Base-by-base conservation (phyloP, 1,284 basidiomycete species). In the Malassezia arunalokei region DNA sequence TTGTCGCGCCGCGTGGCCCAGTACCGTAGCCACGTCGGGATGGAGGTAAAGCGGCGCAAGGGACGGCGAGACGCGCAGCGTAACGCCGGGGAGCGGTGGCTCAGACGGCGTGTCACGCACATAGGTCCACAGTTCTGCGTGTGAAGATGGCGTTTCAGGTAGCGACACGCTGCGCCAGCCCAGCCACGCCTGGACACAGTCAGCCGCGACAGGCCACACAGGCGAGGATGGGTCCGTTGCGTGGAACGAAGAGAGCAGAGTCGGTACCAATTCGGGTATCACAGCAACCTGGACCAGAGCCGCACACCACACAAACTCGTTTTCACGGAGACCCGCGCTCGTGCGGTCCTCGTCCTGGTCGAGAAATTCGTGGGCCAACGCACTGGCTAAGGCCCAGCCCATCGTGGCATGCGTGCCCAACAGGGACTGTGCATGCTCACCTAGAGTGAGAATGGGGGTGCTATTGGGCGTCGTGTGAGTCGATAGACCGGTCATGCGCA, bases 281-380 rank as follows among this genome's bases (percentile, higher is more conserved):
- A 29, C 20, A 12, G 41, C 41, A 43, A 49, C 47, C 43, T 54
- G 60, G 14, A 60, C 49, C n/a, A 62, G 54, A 7, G 58, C 48
- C 40, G 66, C 66, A 58, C 61, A 68, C 42, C 64, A 63, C 17
- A 58, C 52, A 43, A 64, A 63, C 47, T 62, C 60, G 12, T 57
- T 57, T 20, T 54, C 41, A 12, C 48, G 62, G 27, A 68, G 61
- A 12, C 64, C 66, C 11, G 33, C 33, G 5, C 33, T 15, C 11
- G 33, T 15, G 2, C 33, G 11, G 33, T 35, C 33, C 11, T 12
- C 33, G 33, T 35, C 33, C 11, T 35, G 33, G 11, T 35, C 11
- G 3, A 15, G 11, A 17, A 41, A 29, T 14, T 55, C 48, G 15
- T 55, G 43, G 3, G 43, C 40, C 15, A 55, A 27, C 0, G 30